phyloP scores from a whole-genome alignment of 1,284 basidiomycete genomes.

The Pseudozyma flocculosa region DNA sequence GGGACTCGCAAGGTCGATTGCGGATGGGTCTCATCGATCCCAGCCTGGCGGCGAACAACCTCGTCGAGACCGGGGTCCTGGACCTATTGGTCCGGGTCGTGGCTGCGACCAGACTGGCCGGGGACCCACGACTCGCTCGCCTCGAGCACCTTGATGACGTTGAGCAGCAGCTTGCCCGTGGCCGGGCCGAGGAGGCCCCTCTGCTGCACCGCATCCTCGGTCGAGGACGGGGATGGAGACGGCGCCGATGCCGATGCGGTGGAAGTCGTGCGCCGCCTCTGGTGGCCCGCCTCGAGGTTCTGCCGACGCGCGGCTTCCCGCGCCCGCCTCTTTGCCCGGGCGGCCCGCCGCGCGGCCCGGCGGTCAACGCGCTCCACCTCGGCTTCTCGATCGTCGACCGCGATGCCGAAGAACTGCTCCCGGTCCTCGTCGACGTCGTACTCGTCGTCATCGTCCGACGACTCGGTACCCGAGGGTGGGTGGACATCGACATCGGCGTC shows the following conservation, averaged over 20 bases:
- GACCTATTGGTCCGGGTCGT: background rate
- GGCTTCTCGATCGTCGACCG: slow-evolving; percentile 22
- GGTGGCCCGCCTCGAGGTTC: slow-evolving; percentile 10
- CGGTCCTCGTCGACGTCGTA: slow-evolving; percentile 16
- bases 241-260: slow-evolving; percentile 4
- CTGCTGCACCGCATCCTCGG: slow-evolving; percentile 15
- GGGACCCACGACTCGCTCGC: slow-evolving; percentile 51
- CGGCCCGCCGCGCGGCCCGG: slow-evolving; percentile 22
- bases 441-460: slow-evolving; percentile 19
- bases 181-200: slow-evolving; percentile 46
- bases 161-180: slow-evolving; percentile 36
- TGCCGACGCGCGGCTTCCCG: slow-evolving; percentile 6
- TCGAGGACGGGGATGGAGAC: background rate
- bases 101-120: slow-evolving; percentile 12
- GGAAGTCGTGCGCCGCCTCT: background rate
- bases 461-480: no score
- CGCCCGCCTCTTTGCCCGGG: slow-evolving; percentile 12
- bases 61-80: background rate
- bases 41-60: no score
- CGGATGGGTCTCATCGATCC: no score
- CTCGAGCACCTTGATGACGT: slow-evolving; percentile 50
- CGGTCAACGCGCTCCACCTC: slow-evolving; percentile 26
- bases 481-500: no score
- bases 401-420: slow-evolving; percentile 8
- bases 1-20: no score